These are phyloP conservation scores for Ramularia endophylla DNA, from an alignment of 2,329 filamentous ascomycete genomes.

Conservation along the genomic window DNA sequence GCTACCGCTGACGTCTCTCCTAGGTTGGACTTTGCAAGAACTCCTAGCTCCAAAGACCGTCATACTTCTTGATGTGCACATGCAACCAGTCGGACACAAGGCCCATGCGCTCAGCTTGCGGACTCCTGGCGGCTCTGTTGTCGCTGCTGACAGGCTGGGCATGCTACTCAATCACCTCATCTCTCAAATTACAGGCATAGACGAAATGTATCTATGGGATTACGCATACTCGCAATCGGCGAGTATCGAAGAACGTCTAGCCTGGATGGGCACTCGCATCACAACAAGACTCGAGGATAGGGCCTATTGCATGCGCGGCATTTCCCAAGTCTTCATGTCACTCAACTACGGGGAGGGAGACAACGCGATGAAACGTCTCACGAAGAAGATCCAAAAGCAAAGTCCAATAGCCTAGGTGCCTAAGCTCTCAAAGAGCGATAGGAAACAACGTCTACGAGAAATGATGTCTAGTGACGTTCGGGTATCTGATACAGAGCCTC, in stretches of 20 bases:
- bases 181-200: constrained; percentile 9
- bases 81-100: constrained; percentile 12
- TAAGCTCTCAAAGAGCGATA: no score
- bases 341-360: constrained; percentile 6
- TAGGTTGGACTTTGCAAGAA: constrained; percentile 24
- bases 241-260: constrained; percentile 7
- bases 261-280: constrained; percentile 4
- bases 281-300: constrained; percentile 9
- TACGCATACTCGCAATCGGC: not conserved
- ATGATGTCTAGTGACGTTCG: no score
- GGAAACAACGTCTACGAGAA: no score
- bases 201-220: constrained; percentile 6
- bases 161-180: constrained; percentile 5
- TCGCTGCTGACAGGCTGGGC: not conserved
- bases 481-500: no score
- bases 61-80: constrained; percentile 11
- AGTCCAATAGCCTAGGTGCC: no score
- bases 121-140: not conserved
- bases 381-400: not conserved
- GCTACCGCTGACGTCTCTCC: not conserved
- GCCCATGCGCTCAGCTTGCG: not conserved
- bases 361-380: constrained; percentile 2
- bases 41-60: constrained; percentile 16
- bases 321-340: constrained; percentile 5
- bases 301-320: constrained; percentile 10